Evolutionary conservation across 2,329 filamentous ascomycete genomes (phyloP), one percentile per base, ranked within the genome.

Genomic region (Curvularia eragrostidis): DNA sequence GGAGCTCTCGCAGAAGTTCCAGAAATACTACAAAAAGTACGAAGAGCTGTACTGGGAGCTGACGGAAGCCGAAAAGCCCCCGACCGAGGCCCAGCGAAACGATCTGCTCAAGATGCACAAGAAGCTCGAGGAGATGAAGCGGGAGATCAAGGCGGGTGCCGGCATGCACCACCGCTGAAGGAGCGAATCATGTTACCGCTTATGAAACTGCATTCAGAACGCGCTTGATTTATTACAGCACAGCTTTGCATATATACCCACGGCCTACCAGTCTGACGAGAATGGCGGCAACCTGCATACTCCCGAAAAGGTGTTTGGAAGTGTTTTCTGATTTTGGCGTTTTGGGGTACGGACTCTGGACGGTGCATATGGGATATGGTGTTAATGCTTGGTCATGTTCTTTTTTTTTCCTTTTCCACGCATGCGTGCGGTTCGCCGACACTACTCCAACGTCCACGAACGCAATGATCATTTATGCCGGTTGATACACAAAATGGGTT

Each of bases 11-110:
- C 77, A 79, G 63, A 78, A 77, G 48, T 89, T 88, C 72, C 85
- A 86, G 67, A 77, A 77, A 52, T 83, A 82, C 60, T 88, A 88
- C 67, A 82, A 82, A 34, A 81, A 80, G 55, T 89, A 89, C 66
- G 80, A 81, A 64, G 74, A 80, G 65, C 71, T 87, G 65, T 85
- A 88, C 70, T 82, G 83, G 67, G 71, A 76, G 62, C 65, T 81
- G 59, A 72, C 71, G 0, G 76, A 77, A 39, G 64, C 72, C 10
- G 63, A 77, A 30, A 74, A 79, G 54, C 77, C 82, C 3, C 79
- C 83, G 8, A 78, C 77, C 4, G 72, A 76, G 48, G 75, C 79
- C 21, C 83, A 87, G 65, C 74, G 85, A 58, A 80, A 83, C 42
- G 78, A 81, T 56, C 68, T 88, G 52, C 80, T 82, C 67, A 79